phyloP scores from a whole-genome alignment of 257 asterid genomes.

The Solanum habrochaites region DNA sequence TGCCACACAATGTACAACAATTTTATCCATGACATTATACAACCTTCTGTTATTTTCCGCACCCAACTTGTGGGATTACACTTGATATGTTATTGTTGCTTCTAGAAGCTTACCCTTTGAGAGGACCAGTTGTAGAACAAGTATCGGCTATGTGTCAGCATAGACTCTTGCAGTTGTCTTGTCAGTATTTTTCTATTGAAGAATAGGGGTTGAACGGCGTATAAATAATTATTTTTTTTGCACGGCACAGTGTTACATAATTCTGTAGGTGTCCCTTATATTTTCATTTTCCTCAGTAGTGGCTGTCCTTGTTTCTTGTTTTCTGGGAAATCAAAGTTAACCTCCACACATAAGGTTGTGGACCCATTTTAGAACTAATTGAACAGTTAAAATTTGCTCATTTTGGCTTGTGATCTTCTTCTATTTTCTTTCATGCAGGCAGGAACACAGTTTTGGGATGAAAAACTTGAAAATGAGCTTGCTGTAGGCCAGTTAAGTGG shows the following conservation, averaged over 20 bases:
- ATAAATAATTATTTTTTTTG: not conserved
- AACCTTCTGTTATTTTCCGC: not conserved
- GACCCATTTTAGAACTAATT: not conserved
- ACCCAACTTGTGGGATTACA: not conserved
- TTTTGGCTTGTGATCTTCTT: not conserved
- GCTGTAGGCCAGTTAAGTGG: constrained; percentile 85
- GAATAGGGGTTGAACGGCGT: not conserved
- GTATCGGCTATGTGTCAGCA: not conserved
- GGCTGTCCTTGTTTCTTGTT: not conserved
- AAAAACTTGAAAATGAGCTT: constrained; percentile 78
- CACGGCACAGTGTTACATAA: not conserved
- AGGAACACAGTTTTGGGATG: constrained; percentile 99
- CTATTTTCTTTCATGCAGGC: constrained; percentile 42
- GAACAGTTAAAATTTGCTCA: not conserved
- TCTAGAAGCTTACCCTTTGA: not conserved
- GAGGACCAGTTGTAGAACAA: not conserved
- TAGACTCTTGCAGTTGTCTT: not conserved
- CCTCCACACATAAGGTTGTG: not conserved
- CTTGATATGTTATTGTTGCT: not conserved
- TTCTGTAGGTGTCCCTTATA: not conserved
- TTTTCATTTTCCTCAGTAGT: not conserved
- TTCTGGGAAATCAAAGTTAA: not conserved
- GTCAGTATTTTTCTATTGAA: not conserved
- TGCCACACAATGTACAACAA: not conserved
- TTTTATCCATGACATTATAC: not conserved